Percentiles rank a stretch among this genome's conserved stretches.
These are phyloP conservation scores for Yarrowia hollandica DNA, from an alignment of 805 yeast genomes.

Conservation along the genomic window DNA sequence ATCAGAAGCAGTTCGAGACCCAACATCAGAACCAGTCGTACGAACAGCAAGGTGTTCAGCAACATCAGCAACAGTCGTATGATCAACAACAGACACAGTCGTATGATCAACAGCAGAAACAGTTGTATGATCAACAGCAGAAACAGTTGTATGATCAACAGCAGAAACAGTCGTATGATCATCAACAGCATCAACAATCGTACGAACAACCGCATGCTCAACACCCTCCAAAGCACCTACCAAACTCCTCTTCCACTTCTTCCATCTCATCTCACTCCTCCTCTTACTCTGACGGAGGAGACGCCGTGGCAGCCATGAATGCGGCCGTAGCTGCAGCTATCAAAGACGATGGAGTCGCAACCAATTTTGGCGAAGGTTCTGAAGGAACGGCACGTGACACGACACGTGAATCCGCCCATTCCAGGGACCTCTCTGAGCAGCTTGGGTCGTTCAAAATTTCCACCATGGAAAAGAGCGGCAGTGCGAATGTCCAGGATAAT, in stretches of 20 bases:
- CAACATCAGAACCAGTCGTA: no score
- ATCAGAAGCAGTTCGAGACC: no score
- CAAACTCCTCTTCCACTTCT: neutral
- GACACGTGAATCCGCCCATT: neutral
- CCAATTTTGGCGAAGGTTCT: neutral
- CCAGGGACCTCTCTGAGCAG: neutral
- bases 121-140: no score
- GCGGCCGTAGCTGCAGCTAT: constrained; percentile 18
- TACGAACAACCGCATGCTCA: neutral
- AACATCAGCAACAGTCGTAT: no score
- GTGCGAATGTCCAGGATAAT: neutral
- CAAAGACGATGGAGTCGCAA: neutral
- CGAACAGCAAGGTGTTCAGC: no score
- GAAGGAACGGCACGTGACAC: neutral
- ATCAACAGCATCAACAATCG: no score
- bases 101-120: no score
- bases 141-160: no score
- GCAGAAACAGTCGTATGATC: no score
- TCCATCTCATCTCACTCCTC: constrained; percentile 2
- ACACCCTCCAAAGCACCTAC: neutral
- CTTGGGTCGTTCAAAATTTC: constrained; percentile 8
- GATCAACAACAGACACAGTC: no score
- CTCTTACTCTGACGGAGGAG: neutral
- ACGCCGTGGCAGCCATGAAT: constrained; percentile 12
- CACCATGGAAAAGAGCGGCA: no score